phyloP scores from a whole-genome alignment of 768 basidiomycete genomes.

The Russula earlei region DNA sequence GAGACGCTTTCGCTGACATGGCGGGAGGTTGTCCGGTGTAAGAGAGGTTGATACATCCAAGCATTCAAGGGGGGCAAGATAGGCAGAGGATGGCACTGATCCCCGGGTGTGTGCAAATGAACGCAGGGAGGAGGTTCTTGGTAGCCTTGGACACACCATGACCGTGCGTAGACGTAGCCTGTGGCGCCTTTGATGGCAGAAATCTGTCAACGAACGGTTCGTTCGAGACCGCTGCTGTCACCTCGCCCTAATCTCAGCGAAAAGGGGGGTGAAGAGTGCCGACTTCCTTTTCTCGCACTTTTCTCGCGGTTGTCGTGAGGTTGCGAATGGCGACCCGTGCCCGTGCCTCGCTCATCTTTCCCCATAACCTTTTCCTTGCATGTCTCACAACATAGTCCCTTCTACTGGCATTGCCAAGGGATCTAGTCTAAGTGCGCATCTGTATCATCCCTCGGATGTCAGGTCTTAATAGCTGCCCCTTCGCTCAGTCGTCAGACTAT shows the following conservation, averaged over 20 bases:
- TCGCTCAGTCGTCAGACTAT: neutral
- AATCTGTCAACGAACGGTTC: too few species aligned
- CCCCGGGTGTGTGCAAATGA: constrained; percentile 9
- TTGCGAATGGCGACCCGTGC: neutral
- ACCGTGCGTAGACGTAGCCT: neutral
- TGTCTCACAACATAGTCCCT: neutral
- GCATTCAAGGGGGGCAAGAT: constrained; percentile 32
- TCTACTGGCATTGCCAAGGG: neutral
- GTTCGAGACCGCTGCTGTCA: too few species aligned
- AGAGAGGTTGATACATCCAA: constrained; percentile 36
- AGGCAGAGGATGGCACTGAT: constrained; percentile 36
- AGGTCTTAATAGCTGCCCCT: neutral
- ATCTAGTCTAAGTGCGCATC: neutral
- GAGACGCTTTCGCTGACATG: constrained; percentile 39
- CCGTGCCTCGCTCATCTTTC: neutral
- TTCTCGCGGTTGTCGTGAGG: neutral
- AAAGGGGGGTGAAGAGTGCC: too few species aligned
- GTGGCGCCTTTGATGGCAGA: too few species aligned
- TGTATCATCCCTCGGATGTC: neutral
- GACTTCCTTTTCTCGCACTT: too few species aligned
- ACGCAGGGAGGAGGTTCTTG: neutral
- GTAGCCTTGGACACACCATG: neutral
- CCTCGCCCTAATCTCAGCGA: too few species aligned
- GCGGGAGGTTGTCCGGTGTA: constrained; percentile 47
- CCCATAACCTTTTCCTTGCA: neutral